Base-by-base conservation (phyloP, 2,329 filamentous ascomycete species). In the Talaromyces verruculosus region DNA sequence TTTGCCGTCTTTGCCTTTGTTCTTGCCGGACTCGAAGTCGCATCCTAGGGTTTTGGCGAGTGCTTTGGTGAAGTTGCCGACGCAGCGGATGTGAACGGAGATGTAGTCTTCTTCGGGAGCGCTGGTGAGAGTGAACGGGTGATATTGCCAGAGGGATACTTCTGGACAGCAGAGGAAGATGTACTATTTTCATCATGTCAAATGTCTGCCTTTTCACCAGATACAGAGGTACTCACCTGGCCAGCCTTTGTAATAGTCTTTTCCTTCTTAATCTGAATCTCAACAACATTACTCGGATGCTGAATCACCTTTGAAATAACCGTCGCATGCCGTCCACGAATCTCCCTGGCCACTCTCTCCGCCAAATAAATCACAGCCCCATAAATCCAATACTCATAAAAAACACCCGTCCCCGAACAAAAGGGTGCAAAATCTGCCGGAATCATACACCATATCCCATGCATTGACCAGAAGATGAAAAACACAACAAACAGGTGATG, bases 251-350 rank as follows among this genome's bases (percentile, higher is more conserved):
- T 92, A 83, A 89, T 92, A 53, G 91, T 93, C 79, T 92, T 83
- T 75, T 93, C 91, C 80, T 95, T 95, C 84, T 94, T 93, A 81
- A 96, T 93, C 81, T 95, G 92, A 68, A 96, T 93, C 80, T 96
- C 92, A 76, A 91, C 91, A 19, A 96, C 92, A 73, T 93, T 92
- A 82, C 90, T 92, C 7, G 91, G 91, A 77, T 96, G 91, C 81
- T 95, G 91, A 69, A 96, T 89, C 68, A 96, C 92, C 81, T 95
- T 95, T 69, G 90, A 92, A 67, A 96, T 91, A 76, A 90, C 92
- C 17, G 91, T 94, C 84, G 90, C 92, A 82, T 94, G 91, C 30
- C 88, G 86, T 55, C 91, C 91, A 63, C 91, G 88, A 47, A 94
- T 81, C 78, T 95, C 92, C 68, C 91, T 88, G 22, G 91, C 88